These are phyloP conservation scores for Endogone sp. DNA, from an alignment of 192 early-diverging fungal genomes.

Conservation along the genomic window DNA sequence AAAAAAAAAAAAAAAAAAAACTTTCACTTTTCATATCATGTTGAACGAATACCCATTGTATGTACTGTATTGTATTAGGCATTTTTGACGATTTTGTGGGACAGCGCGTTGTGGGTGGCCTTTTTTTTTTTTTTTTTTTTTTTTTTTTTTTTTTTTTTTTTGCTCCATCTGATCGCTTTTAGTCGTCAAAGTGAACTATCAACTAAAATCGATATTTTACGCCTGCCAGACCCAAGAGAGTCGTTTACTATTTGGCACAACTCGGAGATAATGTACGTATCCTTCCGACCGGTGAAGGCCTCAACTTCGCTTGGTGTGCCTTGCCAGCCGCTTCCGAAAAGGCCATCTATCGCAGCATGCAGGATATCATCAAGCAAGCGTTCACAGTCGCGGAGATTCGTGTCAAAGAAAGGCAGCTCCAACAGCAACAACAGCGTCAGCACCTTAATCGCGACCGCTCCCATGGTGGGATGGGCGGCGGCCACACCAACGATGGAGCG, in stretches of 20 bases:
- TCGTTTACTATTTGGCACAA: slow-evolving; percentile 77
- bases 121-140: too few relatives aligned
- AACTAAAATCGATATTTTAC: too few relatives aligned
- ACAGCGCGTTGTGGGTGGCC: too few relatives aligned
- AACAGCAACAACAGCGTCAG: slow-evolving; percentile 27
- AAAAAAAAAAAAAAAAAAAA: too few relatives aligned
- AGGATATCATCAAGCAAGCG: slow-evolving; percentile 73
- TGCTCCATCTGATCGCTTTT: too few relatives aligned
- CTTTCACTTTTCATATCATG: too few relatives aligned
- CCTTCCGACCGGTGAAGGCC: slow-evolving; percentile 58
- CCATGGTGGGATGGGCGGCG: slow-evolving; percentile 4
- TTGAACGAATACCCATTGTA: too few relatives aligned
- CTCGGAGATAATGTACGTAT: slow-evolving; percentile 51
- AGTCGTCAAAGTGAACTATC: too few relatives aligned
- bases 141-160: too few relatives aligned
- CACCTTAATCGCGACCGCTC: slow-evolving; percentile 12
- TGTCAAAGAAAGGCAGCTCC: slow-evolving; percentile 27
- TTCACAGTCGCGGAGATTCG: slow-evolving; percentile 57
- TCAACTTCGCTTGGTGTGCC: slow-evolving; percentile 71
- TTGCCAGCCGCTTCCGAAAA: slow-evolving; percentile 65
- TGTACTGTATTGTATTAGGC: too few relatives aligned
- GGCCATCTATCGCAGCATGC: slow-evolving; percentile 74
- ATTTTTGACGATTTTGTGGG: too few relatives aligned
- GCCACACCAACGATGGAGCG: slow-evolving; percentile 23
- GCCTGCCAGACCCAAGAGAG: slow-evolving; percentile 80